Conservation (phyloP, 164 flowering plant species). For the Aristolochia contorta region DNA sequence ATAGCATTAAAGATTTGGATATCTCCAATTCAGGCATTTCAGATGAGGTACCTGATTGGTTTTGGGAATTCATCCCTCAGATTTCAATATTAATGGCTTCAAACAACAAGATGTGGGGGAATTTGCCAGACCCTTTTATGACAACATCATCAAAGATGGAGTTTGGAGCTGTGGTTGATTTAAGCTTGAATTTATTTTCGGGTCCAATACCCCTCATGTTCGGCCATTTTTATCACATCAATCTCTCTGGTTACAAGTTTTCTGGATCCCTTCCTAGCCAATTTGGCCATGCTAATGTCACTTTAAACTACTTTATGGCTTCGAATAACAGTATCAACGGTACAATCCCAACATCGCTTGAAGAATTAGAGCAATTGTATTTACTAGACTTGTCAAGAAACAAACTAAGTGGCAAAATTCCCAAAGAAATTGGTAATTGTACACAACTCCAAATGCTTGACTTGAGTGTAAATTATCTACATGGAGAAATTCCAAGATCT, state of each 20-base stretch:
- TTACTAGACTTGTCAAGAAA: neutral
- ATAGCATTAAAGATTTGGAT: neutral
- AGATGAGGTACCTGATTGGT: neutral
- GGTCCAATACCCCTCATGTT: neutral
- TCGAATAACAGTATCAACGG: neutral
- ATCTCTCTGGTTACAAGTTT: conserved; percentile 2
- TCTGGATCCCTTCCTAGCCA: conserved; percentile 1
- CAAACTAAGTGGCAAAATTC: neutral
- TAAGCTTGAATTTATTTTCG: neutral
- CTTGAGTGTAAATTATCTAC: conserved; percentile 1
- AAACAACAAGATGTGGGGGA: neutral
- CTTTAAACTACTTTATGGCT: neutral
- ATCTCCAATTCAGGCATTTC: conserved; percentile 1
- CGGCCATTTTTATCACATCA: neutral
- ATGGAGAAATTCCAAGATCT: too few species aligned
- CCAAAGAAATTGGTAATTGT: neutral
- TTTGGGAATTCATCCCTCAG: conserved; percentile 1
- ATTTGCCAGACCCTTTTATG: neutral
- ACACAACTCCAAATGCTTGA: neutral
- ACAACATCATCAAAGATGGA: too few species aligned
- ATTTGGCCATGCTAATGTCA: too few species aligned
- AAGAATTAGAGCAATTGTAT: neutral
- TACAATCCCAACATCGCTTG: neutral
- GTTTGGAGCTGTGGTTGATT: neutral
- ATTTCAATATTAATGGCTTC: neutral